These are phyloP conservation scores for Blakeslea trispora DNA, from an alignment of 371 early-diverging fungal genomes.

Conservation along the genomic window DNA sequence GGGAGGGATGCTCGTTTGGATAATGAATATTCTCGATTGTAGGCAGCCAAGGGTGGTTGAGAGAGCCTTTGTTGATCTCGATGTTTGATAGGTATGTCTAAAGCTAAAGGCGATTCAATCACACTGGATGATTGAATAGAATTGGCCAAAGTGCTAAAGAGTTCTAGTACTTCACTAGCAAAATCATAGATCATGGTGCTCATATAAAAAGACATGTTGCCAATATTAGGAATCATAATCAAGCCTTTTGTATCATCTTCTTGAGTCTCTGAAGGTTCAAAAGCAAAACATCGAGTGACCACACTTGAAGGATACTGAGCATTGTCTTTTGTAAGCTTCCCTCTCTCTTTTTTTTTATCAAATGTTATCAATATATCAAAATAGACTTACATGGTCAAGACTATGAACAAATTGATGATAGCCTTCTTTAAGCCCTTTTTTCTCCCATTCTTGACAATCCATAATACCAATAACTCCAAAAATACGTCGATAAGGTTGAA, in stretches of 20 bases:
- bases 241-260: conserved; percentile 76
- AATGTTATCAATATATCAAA: too few relatives aligned
- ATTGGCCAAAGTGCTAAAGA: conserved; percentile 36
- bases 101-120: conserved; percentile 38
- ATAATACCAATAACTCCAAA: conserved; percentile 85
- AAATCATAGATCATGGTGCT: conserved; percentile 76
- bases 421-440: conserved; percentile 63
- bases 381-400: conserved; percentile 56
- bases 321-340: too few relatives aligned
- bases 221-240: conserved; percentile 82
- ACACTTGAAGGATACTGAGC: conserved; percentile 76
- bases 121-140: conserved; percentile 34
- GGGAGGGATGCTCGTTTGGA: conserved; percentile 5
- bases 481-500: conserved; percentile 75
- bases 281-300: conserved; percentile 78
- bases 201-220: conserved; percentile 77
- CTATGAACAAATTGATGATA: conserved; percentile 63
- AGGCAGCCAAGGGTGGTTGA: conserved; percentile 6
- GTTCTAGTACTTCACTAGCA: conserved; percentile 67
- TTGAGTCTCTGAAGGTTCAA: conserved; percentile 77
- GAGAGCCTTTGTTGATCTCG: background rate
- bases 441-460: conserved; percentile 78
- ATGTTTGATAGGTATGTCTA: background rate
- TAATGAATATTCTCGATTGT: conserved; percentile 4
- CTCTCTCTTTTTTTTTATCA: too few relatives aligned